Evolutionary conservation across 768 basidiomycete species (phyloP).

Genomic region (Termitomyces sp.): DNA sequence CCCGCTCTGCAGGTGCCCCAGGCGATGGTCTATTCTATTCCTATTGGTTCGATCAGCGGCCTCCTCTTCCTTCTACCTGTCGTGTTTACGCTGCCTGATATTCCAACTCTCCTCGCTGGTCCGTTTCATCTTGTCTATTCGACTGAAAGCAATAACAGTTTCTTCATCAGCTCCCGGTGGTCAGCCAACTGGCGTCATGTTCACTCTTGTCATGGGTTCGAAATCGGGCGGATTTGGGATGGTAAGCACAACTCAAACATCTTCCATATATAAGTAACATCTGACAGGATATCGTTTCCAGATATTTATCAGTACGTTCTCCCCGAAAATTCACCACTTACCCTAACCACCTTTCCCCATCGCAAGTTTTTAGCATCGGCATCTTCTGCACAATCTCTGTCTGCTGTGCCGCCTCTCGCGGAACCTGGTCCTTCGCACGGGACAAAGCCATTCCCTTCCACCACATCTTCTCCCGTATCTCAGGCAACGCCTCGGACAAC

Average conservation of each 20-base stretch:
- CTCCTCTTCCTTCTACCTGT: conserved; percentile 60
- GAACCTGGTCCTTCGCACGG: conserved; percentile 71
- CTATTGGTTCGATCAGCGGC: conserved; percentile 50
- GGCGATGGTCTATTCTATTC: conserved; percentile 54
- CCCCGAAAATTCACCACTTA: background rate
- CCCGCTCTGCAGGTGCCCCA: conserved; percentile 53
- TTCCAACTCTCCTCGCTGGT: conserved; percentile 52
- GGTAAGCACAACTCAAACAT: conserved; percentile 26
- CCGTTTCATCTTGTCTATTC: background rate
- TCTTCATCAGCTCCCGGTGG: conserved; percentile 46
- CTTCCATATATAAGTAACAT: background rate
- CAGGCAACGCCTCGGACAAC: conserved; percentile 28
- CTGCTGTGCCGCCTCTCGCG: conserved; percentile 64
- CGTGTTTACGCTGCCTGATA: conserved; percentile 63
- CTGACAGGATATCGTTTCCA: conserved; percentile 5
- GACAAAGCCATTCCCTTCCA: conserved; percentile 64
- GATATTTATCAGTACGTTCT: conserved; percentile 39
- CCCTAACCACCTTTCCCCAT: conserved; percentile 10
- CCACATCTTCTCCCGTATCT: conserved; percentile 45
- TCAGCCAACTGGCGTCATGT: conserved; percentile 64
- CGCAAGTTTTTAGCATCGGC: conserved; percentile 49
- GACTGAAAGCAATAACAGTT: background rate
- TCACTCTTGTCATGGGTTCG: conserved; percentile 61
- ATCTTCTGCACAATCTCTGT: conserved; percentile 70
- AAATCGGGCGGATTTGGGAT: conserved; percentile 61